These are phyloP conservation scores for Fusarium vanettenii DNA, from an alignment of 2,329 filamentous ascomycete genomes.

Conservation along the genomic window DNA sequence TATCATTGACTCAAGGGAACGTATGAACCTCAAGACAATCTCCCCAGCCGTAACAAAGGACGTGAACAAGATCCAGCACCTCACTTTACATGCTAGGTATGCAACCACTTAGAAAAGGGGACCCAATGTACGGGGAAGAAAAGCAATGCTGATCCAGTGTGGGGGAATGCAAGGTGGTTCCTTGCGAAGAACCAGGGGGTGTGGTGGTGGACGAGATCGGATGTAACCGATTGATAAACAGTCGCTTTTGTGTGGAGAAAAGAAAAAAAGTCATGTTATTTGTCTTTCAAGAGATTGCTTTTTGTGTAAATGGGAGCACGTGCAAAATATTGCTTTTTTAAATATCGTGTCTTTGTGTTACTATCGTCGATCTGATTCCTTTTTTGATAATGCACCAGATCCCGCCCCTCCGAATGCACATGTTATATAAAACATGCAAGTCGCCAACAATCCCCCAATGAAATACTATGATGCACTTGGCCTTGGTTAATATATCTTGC, in stretches of 20 bases:
- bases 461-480: background rate
- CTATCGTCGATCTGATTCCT: background rate
- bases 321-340: background rate
- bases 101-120: background rate
- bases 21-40: background rate
- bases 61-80: background rate
- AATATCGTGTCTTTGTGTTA: background rate
- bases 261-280: background rate
- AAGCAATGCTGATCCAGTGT: background rate
- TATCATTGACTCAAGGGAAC: background rate
- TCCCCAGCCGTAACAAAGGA: background rate
- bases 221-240: slow-evolving; percentile 18
- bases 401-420: slow-evolving; percentile 4
- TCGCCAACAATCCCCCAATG: slow-evolving; percentile 26
- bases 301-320: background rate
- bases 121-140: background rate
- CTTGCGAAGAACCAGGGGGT: background rate
- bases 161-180: background rate
- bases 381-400: background rate
- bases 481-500: background rate
- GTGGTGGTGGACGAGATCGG: slow-evolving; percentile 16
- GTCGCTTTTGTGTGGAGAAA: background rate
- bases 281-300: background rate
- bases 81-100: background rate
- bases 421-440: slow-evolving; percentile 12